phyloP scores from a whole-genome alignment of 139 green algal species.

The Yamagishiella unicocca region DNA sequence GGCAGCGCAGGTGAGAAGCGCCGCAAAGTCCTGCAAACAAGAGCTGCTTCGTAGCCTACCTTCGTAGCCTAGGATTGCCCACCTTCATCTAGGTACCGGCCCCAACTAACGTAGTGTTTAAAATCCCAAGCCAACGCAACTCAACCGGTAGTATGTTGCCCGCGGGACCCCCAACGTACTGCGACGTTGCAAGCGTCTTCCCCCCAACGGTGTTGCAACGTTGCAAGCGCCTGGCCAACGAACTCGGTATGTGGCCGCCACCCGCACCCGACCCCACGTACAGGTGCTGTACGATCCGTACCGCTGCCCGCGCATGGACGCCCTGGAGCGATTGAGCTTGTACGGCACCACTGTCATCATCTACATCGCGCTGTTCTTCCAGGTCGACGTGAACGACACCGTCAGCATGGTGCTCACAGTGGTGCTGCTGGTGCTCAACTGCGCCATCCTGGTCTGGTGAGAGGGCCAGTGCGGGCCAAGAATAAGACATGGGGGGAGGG shows the following conservation, averaged over 20 bases:
- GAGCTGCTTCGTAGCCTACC: too few relatives aligned
- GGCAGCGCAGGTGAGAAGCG: constrained; percentile 38
- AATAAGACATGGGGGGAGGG: background rate
- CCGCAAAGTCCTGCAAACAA: too few relatives aligned
- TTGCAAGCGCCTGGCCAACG: too few relatives aligned
- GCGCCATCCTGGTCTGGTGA: constrained; percentile 15
- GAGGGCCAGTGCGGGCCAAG: background rate
- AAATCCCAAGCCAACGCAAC: too few relatives aligned
- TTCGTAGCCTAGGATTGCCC: too few relatives aligned
- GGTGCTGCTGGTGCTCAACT: constrained; percentile 24
- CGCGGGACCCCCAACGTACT: too few relatives aligned
- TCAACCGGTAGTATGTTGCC: too few relatives aligned
- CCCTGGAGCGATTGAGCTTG: constrained; percentile 37
- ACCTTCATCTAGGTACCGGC: too few relatives aligned
- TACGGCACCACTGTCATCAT: constrained; percentile 26
- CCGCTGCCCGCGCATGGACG: constrained; percentile 36
- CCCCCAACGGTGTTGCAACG: too few relatives aligned
- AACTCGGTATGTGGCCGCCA: too few relatives aligned
- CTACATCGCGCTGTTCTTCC: constrained; percentile 29
- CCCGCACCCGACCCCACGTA: background rate
- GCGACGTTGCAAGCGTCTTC: too few relatives aligned
- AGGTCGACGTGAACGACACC: constrained; percentile 2
- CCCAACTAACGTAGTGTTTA: too few relatives aligned
- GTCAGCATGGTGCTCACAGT: background rate
- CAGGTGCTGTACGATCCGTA: constrained; percentile 38